phyloP scores from a whole-genome alignment of 2,329 filamentous ascomycete species.

The Venturia pyrina region DNA sequence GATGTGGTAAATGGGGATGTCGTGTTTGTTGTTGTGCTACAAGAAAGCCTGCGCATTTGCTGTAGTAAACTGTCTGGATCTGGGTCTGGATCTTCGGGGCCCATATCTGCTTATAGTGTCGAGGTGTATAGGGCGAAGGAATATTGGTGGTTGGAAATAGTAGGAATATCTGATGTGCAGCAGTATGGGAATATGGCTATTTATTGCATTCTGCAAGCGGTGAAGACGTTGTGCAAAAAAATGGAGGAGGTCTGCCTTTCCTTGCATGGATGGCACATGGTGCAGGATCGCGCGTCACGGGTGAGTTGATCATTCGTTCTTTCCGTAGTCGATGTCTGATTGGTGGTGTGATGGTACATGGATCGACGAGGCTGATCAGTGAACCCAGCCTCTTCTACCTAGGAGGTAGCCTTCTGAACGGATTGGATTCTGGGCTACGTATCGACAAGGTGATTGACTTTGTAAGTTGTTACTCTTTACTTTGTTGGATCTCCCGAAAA shows the following conservation, averaged over 20 bases:
- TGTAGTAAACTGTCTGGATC: neutral
- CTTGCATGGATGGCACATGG: conserved; percentile 3
- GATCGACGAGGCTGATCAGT: neutral
- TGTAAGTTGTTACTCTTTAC: neutral
- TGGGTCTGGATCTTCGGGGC: neutral
- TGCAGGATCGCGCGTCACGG: conserved; percentile 1
- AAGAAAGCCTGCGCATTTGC: neutral
- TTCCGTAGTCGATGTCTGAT: neutral
- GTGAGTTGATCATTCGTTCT: neutral
- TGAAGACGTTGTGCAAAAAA: neutral
- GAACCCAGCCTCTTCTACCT: neutral
- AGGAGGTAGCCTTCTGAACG: neutral
- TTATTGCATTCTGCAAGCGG: neutral
- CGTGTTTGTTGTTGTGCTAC: neutral
- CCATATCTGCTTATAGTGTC: neutral
- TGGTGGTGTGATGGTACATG: neutral
- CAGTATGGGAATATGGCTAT: neutral
- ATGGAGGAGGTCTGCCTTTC: neutral
- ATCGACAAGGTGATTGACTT: neutral
- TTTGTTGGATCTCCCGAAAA: neutral
- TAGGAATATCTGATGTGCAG: neutral
- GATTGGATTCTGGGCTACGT: neutral
- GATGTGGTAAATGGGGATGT: neutral
- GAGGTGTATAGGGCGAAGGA: neutral
- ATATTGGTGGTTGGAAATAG: neutral